A percentile compares a stretch with the other conserved stretches of the same genome.
Evolutionary conservation across 306 rosid species (phyloP).

Genomic region (Pterocarpus santalinus): DNA sequence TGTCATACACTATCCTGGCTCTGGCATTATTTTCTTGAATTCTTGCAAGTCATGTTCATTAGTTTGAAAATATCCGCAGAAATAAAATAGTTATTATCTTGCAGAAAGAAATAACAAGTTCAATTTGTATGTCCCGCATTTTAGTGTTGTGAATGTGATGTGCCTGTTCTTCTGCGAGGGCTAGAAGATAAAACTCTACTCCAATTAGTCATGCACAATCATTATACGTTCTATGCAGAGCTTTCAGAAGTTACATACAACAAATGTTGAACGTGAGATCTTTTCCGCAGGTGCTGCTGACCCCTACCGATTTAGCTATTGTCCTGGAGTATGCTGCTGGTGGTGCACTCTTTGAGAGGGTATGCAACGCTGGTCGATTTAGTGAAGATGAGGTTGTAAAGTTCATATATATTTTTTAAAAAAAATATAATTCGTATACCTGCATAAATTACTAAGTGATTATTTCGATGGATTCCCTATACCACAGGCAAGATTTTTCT

Average conservation of each 20-base stretch:
- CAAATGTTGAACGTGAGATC: not conserved
- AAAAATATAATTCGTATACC: not conserved
- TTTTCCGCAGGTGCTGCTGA: constrained; percentile 74
- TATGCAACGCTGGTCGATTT: constrained; percentile 81
- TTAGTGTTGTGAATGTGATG: too few relatives aligned
- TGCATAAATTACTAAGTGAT: not conserved
- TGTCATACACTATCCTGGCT: not conserved
- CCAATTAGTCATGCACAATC: not conserved
- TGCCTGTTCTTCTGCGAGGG: too few relatives aligned
- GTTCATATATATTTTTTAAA: not conserved
- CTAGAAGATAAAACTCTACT: too few relatives aligned
- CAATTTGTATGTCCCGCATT: not conserved
- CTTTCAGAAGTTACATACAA: constrained; percentile 22
- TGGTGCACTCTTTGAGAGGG: constrained; percentile 86
- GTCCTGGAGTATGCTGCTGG: constrained; percentile 98
- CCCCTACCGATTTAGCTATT: constrained; percentile 88
- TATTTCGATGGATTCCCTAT: constrained; percentile 11
- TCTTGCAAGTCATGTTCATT: not conserved
- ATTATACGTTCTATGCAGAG: not conserved
- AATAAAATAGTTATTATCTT: not conserved
- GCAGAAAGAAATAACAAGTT: constrained; percentile 11
- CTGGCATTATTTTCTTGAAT: not conserved
- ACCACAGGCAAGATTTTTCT: constrained; percentile 94
- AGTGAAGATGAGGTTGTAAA: constrained; percentile 87
- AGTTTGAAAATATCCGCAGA: not conserved